These are phyloP conservation scores for Petasospora fabianii DNA, from an alignment of 1,139 yeast species.

Conservation along the genomic window DNA sequence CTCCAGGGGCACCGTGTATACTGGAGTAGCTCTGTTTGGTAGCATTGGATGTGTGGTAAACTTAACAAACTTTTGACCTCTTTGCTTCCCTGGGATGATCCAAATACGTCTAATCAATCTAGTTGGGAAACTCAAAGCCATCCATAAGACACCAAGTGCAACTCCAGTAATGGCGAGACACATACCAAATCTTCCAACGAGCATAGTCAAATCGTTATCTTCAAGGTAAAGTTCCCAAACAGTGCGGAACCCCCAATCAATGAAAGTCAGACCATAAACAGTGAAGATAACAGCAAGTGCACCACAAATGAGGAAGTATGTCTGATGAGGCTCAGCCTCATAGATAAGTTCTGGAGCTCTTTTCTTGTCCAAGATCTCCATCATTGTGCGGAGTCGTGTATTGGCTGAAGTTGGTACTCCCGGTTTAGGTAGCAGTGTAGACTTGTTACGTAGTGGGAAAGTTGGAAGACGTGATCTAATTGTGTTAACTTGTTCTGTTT, in stretches of 20 bases:
- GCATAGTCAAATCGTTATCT: slow-evolving; percentile 43
- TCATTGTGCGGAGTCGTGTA: slow-evolving; percentile 58
- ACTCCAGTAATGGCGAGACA: slow-evolving; percentile 37
- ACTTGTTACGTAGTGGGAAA: slow-evolving; percentile 68
- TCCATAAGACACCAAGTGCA: slow-evolving; percentile 42
- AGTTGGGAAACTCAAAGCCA: slow-evolving; percentile 55
- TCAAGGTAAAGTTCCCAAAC: slow-evolving; percentile 56
- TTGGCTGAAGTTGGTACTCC: slow-evolving; percentile 73
- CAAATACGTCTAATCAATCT: slow-evolving; percentile 72
- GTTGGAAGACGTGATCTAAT: slow-evolving; percentile 51
- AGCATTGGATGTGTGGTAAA: slow-evolving; percentile 72
- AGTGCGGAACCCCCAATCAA: slow-evolving; percentile 56
- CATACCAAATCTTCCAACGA: slow-evolving; percentile 38
- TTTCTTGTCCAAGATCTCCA: slow-evolving; percentile 54
- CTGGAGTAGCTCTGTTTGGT: slow-evolving; percentile 77
- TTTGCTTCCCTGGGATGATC: slow-evolving; percentile 60
- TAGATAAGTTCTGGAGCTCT: slow-evolving; percentile 70
- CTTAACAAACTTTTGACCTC: slow-evolving; percentile 37
- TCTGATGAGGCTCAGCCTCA: slow-evolving; percentile 79
- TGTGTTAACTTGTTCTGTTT: slow-evolving; percentile 46
- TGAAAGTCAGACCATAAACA: slow-evolving; percentile 62
- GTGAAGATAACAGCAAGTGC: slow-evolving; percentile 67
- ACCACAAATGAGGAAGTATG: slow-evolving; percentile 67
- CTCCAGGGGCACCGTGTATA: slow-evolving; percentile 60
- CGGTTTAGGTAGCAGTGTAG: slow-evolving; percentile 68